Evolutionary conservation across 768 basidiomycete genomes (phyloP).

Genomic region (Rhodotorula toruloides): DNA sequence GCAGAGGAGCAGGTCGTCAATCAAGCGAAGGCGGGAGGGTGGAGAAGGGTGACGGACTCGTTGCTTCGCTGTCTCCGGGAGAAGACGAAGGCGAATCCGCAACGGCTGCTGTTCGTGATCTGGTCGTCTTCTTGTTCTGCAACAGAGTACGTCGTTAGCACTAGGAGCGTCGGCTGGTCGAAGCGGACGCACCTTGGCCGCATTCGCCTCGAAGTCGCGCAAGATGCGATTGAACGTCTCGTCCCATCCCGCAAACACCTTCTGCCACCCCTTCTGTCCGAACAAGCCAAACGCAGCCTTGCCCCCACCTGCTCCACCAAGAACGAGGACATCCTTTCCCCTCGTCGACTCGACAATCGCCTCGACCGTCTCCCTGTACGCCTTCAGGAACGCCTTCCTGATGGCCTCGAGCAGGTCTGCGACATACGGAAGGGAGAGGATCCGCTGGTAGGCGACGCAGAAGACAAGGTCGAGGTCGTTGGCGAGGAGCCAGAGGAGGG

Average conservation of each 20-base stretch:
- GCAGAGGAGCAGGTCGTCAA: background rate
- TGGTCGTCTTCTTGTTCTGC: background rate
- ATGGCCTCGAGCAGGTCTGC: slow-evolving; percentile 76
- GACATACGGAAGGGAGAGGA: slow-evolving; percentile 88
- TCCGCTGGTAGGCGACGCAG: slow-evolving; percentile 94
- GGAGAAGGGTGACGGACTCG: background rate
- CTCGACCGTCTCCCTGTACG: slow-evolving; percentile 76
- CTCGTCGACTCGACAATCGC: slow-evolving; percentile 72
- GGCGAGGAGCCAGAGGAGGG: slow-evolving; percentile 87
- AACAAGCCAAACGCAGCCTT: background rate
- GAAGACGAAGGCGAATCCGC: background rate
- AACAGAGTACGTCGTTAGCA: too few species aligned
- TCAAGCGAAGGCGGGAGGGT: too few species aligned
- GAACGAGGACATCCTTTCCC: slow-evolving; percentile 34
- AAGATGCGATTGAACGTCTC: slow-evolving; percentile 69
- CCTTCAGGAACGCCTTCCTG: slow-evolving; percentile 76
- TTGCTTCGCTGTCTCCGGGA: slow-evolving; percentile 7
- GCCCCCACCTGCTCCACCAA: slow-evolving; percentile 3
- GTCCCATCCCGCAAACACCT: slow-evolving; percentile 64
- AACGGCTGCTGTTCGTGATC: background rate
- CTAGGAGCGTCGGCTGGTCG: too few species aligned
- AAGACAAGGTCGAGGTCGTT: slow-evolving; percentile 96
- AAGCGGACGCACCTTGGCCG: slow-evolving; percentile 48
- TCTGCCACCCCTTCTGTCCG: slow-evolving; percentile 7
- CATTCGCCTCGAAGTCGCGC: slow-evolving; percentile 67